A percentile compares a stretch with the other conserved stretches of the same genome.
These are phyloP conservation scores for Tylopilus sp. DNA, from an alignment of 1,284 basidiomycete genomes.

Conservation along the genomic window DNA sequence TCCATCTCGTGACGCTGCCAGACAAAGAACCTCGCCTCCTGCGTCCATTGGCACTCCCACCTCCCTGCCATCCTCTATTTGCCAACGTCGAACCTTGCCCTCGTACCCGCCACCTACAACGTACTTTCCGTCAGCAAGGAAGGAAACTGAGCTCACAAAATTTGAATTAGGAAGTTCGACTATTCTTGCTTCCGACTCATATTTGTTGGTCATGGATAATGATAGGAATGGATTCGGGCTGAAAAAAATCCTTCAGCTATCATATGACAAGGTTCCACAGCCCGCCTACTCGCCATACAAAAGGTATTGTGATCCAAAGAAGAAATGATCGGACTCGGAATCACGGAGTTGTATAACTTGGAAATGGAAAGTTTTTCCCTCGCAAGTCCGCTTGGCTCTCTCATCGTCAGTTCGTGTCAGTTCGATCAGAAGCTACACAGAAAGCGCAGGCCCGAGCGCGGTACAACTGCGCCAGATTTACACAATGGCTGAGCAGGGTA, in stretches of 20 bases:
- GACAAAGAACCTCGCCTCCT: neutral
- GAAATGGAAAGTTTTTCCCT: no score
- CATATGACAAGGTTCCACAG: neutral
- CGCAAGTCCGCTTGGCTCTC: no score
- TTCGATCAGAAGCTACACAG: no score
- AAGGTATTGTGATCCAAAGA: neutral
- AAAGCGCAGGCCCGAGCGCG: no score
- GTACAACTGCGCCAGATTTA: no score
- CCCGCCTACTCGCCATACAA: neutral
- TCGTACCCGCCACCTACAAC: neutral
- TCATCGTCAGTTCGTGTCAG: no score
- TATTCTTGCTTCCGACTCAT: neutral
- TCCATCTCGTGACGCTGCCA: neutral
- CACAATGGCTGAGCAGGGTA: no score
- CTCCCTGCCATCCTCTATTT: conserved; percentile 2
- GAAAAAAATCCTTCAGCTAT: neutral
- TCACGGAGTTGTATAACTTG: no score
- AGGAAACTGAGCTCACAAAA: neutral
- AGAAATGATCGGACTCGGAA: neutral
- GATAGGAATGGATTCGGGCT: neutral
- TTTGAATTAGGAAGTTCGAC: neutral
- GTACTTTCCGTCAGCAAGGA: neutral
- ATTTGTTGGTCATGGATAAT: neutral
- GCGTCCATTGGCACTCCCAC: neutral
- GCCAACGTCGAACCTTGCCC: conserved; percentile 10